phyloP scores from a whole-genome alignment of 768 basidiomycete genomes.

The Auricularia cornea region DNA sequence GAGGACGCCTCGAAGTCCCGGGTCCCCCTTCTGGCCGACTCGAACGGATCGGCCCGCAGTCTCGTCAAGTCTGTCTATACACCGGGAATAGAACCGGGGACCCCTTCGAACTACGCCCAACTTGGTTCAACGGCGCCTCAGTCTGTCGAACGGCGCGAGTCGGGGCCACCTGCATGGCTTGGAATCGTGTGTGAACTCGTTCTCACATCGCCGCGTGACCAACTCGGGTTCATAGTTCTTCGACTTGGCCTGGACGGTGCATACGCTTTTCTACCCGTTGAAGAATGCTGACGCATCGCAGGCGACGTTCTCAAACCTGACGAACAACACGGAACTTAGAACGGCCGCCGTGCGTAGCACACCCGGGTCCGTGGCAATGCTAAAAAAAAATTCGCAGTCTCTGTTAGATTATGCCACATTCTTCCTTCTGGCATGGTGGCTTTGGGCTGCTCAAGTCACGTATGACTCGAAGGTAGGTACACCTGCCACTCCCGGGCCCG shows the following conservation, averaged over 20 bases:
- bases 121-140: too few relatives aligned
- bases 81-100: too few relatives aligned
- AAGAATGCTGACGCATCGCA: too few relatives aligned
- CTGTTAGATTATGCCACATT: background rate
- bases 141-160: background rate
- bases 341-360: background rate
- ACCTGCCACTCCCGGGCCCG: background rate
- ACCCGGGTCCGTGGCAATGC: too few relatives aligned
- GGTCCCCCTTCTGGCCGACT: too few relatives aligned
- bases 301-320: background rate
- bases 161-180: background rate
- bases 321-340: background rate
- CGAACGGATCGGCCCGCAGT: too few relatives aligned
- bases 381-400: too few relatives aligned
- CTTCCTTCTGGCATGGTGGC: background rate
- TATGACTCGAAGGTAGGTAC: background rate
- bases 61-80: too few relatives aligned
- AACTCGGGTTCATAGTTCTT: background rate
- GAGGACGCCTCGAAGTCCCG: too few relatives aligned
- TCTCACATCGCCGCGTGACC: too few relatives aligned
- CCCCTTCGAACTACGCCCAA: too few relatives aligned
- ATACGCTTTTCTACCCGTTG: too few relatives aligned
- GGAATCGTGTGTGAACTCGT: background rate
- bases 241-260: background rate
- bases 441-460: background rate